Evolutionary conservation across 1,284 basidiomycete species (phyloP).

Genomic region (Serendipita sp.): DNA sequence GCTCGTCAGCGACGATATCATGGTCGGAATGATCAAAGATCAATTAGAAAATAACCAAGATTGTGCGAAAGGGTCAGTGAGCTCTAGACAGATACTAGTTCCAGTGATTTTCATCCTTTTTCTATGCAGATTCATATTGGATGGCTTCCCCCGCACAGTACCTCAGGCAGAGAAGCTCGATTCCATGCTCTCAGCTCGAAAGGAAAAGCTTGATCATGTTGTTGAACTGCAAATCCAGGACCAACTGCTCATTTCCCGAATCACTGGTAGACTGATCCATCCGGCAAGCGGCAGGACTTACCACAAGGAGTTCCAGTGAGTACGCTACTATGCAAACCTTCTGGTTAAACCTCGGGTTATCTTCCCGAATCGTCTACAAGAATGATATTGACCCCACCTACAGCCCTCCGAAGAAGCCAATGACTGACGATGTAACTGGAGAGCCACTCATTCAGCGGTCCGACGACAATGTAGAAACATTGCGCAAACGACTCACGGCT

Average conservation of each 20-base stretch:
- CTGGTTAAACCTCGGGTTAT: not conserved
- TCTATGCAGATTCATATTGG: constrained; percentile 74
- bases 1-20: constrained; percentile 90
- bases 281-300: constrained; percentile 80
- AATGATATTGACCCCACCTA: constrained; percentile 8
- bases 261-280: constrained; percentile 92
- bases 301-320: constrained; percentile 89
- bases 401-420: constrained; percentile 90
- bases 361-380: not conserved
- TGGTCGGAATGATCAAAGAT: constrained; percentile 95
- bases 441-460: constrained; percentile 89
- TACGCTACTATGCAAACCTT: constrained; percentile 16
- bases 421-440: constrained; percentile 88
- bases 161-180: constrained; percentile 97
- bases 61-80: constrained; percentile 83
- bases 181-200: constrained; percentile 67
- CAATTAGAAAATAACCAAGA: constrained; percentile 87
- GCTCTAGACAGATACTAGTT: not conserved
- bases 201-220: constrained; percentile 83
- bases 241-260: constrained; percentile 89
- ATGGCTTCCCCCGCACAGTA: constrained; percentile 96
- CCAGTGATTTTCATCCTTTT: not conserved
- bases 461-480: constrained; percentile 86
- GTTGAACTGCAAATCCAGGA: constrained; percentile 90
- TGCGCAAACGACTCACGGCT: constrained; percentile 73